Evolutionary conservation across 768 basidiomycete genomes (phyloP), one percentile per base, ranked within the genome.

Genomic region (Suillus variegatus): DNA sequence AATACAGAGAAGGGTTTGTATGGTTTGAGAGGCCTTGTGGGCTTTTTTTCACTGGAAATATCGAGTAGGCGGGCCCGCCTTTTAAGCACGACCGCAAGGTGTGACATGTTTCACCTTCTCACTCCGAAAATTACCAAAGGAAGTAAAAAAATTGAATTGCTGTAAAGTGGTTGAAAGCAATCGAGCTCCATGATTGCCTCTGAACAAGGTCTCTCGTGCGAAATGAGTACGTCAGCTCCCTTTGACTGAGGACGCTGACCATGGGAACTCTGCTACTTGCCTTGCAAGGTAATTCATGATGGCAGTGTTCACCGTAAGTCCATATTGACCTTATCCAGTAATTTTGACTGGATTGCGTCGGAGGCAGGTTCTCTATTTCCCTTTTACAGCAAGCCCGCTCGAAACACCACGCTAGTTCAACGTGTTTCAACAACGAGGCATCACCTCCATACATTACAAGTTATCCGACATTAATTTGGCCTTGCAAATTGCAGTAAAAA

Each of bases 181-280:
- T 63, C 64, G 69, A 46, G 66, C 56, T 54, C 14, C 38, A 6
- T 38, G 75, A 76, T 78, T 74, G 77, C 67, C 52, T 68, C 54
- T 55, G 64, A 61, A 68, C 58, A 69, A 41, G 68, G 57, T 73
- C 68, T 65, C 63, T 67, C 16, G 75, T 78, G 75, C 3, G 74
- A 76, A 76, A 36, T 64, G 67, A 14, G 36, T 76, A 65, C 65
- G 76, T 75, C 72, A 77, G 74, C 73, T 55, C 67, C 57, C 66
- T 68, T 67, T 61, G 25, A 69, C 68, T 61, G 67, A 54, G 28
- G 43, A 52, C 58, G 64, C 56, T 63, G 13, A 1, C 47, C 4
- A 6, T 44, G 28, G 5, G 20, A 16, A 56, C 35, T 56, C 55
- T 69, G 63, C 46, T 63, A 28, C 60, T 61, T 76, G 52, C 75